Evolutionary conservation across 805 yeast species (phyloP), one percentile per base, ranked within the genome.

Genomic region (Cyberlindnera meyerae): DNA sequence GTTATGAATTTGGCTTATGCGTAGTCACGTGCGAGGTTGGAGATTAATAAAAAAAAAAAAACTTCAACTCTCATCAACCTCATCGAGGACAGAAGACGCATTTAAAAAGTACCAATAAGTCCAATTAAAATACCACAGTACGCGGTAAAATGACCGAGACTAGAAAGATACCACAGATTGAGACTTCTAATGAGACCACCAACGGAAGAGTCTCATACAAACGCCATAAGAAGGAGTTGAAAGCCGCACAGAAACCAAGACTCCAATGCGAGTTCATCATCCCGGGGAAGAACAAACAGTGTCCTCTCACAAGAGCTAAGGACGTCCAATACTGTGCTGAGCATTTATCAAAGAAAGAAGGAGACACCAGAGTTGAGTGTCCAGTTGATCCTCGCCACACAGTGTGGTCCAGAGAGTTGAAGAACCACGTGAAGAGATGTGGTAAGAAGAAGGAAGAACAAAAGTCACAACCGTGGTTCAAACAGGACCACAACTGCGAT

Each of bases 301-400:
- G 94, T 57, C 73, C 76, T 4, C 68, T 82, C 70, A 79, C 78
- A 41, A 62, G 82, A 22, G 68, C 71, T 38, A 57, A 62, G 9
- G 71, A 60, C 21, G 66, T 65, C 16, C 55, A 56, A 27, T 80
- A 56, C 50, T 83, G 94, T 56, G 73, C 82, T 8, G 82, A 81
- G 45, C 94, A 84, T 54, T 44, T 70, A 51, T 45, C 43, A 35
- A 37, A 43, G 32, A 41, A 33, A 11, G 49, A 44, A 30, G 56
- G 40, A 18, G 58, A 54, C 20, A 30, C 31, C 8, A 60, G 95
- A 38, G 69, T 87, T 0, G 75, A 79, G 6, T 87, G 96, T 60
- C 87, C 96, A 0, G 53, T 80, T 20, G 95, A 86, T 56, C 76
- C 81, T 2, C 69, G 74, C 3, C 96, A 87, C 55, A 71, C 80